Conservation (phyloP, 2,329 filamentous ascomycete genomes). For the Curvularia verruculosa region DNA sequence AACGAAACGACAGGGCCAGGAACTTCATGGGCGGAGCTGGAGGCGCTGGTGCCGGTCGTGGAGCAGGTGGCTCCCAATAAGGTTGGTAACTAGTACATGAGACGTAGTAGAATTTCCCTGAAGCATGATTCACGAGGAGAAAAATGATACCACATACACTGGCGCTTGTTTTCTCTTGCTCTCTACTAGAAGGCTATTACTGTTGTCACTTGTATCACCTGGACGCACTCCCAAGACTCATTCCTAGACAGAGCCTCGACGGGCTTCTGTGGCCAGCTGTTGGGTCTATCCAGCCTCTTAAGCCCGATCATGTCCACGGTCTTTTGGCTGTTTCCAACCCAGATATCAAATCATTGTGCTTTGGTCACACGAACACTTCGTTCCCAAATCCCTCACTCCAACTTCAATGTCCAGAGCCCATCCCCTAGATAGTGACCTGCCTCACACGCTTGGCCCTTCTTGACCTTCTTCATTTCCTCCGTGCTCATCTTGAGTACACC, state of each 20-base stretch:
- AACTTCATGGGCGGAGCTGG: constrained; percentile 67
- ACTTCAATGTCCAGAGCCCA: constrained; percentile 80
- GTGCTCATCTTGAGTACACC: constrained; percentile 84
- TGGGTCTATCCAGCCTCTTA: neutral
- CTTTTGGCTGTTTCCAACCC: neutral
- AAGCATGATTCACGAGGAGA: constrained; percentile 24
- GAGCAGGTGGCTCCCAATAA: constrained; percentile 31
- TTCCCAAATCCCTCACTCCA: constrained; percentile 53
- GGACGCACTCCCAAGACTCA: neutral
- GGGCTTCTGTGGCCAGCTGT: neutral
- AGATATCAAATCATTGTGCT: neutral
- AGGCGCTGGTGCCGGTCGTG: constrained; percentile 28
- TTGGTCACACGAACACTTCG: neutral
- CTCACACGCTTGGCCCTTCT: constrained; percentile 93
- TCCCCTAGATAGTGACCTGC: constrained; percentile 93
- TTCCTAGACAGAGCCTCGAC: neutral
- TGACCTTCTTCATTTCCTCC: constrained; percentile 89
- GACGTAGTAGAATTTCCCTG: neutral
- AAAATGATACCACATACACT: constrained; percentile 40
- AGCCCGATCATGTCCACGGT: neutral
- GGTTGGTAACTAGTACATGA: neutral
- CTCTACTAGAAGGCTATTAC: neutral
- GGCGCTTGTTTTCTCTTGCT: constrained; percentile 6
- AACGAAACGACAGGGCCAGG: constrained; percentile 58
- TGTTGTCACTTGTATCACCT: neutral